Conservation (phyloP, 441 rosid genomes). For the Arabidopsis hybrid region DNA sequence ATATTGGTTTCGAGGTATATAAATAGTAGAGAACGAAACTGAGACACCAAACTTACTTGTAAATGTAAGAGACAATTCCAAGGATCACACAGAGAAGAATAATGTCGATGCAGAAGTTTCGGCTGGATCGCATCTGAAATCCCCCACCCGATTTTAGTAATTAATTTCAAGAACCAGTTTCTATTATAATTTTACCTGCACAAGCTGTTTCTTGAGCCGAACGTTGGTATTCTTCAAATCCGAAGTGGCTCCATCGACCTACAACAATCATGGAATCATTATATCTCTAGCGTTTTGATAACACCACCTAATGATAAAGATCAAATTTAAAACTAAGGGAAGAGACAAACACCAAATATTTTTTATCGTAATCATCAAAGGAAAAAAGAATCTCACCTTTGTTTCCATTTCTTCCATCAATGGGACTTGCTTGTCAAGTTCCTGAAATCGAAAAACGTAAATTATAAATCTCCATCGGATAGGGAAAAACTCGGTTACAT, state of each 20-base stretch:
- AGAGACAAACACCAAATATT: too few species aligned
- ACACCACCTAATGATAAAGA: not conserved
- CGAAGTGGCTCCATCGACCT: slow-evolving; percentile 67
- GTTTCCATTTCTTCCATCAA: slow-evolving; percentile 70
- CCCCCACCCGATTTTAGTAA: slow-evolving; percentile 7
- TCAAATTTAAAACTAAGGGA: not conserved
- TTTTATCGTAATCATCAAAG: not conserved
- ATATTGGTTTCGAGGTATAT: too few species aligned
- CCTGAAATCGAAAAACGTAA: slow-evolving; percentile 47
- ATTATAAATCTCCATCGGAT: slow-evolving; percentile 11
- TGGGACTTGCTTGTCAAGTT: slow-evolving; percentile 75
- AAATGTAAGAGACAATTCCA: slow-evolving; percentile 79
- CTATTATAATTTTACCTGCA: slow-evolving; percentile 50
- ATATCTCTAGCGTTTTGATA: slow-evolving; percentile 1
- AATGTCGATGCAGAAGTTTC: slow-evolving; percentile 87
- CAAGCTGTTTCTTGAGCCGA: slow-evolving; percentile 67
- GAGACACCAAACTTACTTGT: slow-evolving; percentile 64
- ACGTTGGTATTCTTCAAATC: slow-evolving; percentile 64
- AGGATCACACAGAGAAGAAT: slow-evolving; percentile 74
- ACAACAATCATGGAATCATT: slow-evolving; percentile 32
- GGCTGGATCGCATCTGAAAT: slow-evolving; percentile 81
- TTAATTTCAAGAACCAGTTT: not conserved
- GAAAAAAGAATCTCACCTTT: slow-evolving; percentile 51
- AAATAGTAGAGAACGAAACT: slow-evolving; percentile 6
- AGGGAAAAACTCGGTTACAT: not conserved